Base-by-base conservation (phyloP, 2,329 filamentous ascomycete genomes). In the Anthostomella pinea region DNA sequence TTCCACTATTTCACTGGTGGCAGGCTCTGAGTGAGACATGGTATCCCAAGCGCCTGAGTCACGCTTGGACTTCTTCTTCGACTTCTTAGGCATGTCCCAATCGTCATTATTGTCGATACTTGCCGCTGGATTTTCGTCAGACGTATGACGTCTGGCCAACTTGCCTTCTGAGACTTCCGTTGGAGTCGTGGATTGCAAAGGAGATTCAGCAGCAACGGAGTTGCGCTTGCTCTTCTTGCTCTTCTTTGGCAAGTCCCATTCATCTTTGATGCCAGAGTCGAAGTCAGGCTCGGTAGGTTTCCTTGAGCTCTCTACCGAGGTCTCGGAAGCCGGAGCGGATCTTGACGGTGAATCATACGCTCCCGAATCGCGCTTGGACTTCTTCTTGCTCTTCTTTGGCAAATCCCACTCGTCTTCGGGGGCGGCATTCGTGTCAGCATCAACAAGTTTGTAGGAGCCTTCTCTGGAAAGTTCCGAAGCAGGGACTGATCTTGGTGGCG, bases 331-430 rank as follows among this genome's bases (percentile, higher is more conserved):
- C 27, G 23, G 48, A 45, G 14, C 35, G 26, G 19, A 27, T 31
- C 35, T 33, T 27, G 35, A 27, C 22, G 23, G 29, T 8, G 35
- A 41, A 28, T 48, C 42, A 29, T 49, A 42, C n/a, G 47, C 45
- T 11, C 43, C 37, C 30, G 47, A 49, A 14, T 46, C 48, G 21
- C 50, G 51, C 35, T 51, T 59, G 10, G 34, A 40, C 44, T 55
- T 72, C 57, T 54, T 68, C 39, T 69, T 72, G 35, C 66, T 69
- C 53, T 66, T 72, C 25, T 61, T 62, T 17, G 60, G 66, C 45
- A 56, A 33, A 25, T 33, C 33, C 44, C 41, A 43, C 21, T 52
- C 46, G n/a, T 54, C 48, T 26, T 49, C 43, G 6, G 23, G 39
- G 14, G 32, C 31, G 26, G 30, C 30, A 16, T 29, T 14, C 13